phyloP scores from a whole-genome alignment of 169 alveolate genomes.

The Plasmodium gonderi region DNA sequence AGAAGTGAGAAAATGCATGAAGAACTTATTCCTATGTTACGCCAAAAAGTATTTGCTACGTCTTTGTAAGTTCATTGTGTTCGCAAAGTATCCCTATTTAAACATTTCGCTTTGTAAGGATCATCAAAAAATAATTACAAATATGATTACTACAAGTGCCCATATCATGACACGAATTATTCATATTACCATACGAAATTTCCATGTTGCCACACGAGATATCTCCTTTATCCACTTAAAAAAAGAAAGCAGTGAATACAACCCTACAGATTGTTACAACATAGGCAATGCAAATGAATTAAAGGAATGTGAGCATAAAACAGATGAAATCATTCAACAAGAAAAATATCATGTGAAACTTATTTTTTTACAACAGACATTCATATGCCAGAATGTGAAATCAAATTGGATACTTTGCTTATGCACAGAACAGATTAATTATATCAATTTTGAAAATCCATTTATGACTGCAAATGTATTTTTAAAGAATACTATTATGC shows the following conservation, averaged over 20 bases:
- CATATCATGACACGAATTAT: too few species aligned
- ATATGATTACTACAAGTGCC: too few species aligned
- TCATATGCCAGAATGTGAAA: not conserved
- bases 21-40: not conserved
- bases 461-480: not conserved
- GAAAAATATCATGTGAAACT: not conserved
- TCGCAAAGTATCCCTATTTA: not conserved
- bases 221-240: too few species aligned
- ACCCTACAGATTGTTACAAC: not conserved
- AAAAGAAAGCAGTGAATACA: not conserved
- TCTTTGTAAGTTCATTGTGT: not conserved
- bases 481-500: not conserved
- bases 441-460: not conserved
- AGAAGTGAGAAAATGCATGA: not conserved
- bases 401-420: not conserved
- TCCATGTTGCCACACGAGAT: not conserved
- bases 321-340: not conserved
- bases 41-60: not conserved
- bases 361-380: not conserved
- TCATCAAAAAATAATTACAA: not conserved
- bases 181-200: not conserved
- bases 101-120: not conserved
- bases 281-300: not conserved
- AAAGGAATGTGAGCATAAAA: not conserved
- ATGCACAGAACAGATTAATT: not conserved